These are phyloP conservation scores for Astrephomene gubernaculifera DNA, from an alignment of 139 green algal genomes.

Conservation along the genomic window DNA sequence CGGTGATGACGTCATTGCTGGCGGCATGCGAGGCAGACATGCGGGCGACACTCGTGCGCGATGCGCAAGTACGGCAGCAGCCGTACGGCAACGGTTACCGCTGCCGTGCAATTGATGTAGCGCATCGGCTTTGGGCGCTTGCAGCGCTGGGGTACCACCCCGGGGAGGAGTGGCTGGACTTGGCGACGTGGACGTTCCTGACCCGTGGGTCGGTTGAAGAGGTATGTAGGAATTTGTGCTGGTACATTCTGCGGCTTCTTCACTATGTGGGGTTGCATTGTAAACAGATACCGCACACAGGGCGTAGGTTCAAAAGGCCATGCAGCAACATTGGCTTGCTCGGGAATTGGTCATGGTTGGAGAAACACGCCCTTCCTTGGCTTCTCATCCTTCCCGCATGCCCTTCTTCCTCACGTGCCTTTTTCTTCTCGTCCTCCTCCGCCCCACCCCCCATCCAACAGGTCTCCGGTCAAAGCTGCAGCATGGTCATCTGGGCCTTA, in stretches of 20 bases:
- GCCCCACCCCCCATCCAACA: background rate
- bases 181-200: background rate
- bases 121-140: slow-evolving; percentile 16
- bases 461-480: slow-evolving; percentile 34
- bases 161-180: background rate
- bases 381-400: background rate
- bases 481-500: slow-evolving; percentile 29
- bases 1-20: background rate
- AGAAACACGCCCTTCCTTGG: background rate
- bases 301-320: background rate
- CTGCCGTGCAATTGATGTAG: slow-evolving; percentile 1
- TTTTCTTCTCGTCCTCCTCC: background rate
- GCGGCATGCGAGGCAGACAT: slow-evolving; percentile 15
- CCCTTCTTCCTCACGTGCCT: background rate
- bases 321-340: background rate
- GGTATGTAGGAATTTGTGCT: background rate
- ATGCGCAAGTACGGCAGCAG: too few species aligned
- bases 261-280: background rate
- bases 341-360: background rate
- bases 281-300: too few species aligned
- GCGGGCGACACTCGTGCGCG: background rate
- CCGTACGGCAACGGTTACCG: too few species aligned
- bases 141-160: slow-evolving; percentile 16
- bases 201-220: background rate
- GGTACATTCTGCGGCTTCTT: background rate